Percentiles rank a stretch among this genome's conserved stretches.
Conservation (phyloP, 257 asterid species). For the Coffea eugenioides region DNA sequence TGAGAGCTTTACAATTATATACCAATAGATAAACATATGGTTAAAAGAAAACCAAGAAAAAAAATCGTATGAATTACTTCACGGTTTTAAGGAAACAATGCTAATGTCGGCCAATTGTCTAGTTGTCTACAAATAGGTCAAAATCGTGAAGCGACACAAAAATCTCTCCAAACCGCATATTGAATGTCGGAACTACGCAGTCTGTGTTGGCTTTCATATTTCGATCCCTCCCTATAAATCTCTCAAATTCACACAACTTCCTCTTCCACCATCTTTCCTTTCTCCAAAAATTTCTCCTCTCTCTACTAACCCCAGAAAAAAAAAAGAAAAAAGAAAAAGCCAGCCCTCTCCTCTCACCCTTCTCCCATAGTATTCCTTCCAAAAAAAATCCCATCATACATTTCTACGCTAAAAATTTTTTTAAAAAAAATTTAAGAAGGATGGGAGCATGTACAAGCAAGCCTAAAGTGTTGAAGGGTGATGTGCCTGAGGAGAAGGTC, state of each 20-base stretch:
- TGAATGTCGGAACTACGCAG: not conserved
- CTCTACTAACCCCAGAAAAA: not conserved
- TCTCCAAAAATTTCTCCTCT: not conserved
- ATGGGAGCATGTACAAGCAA: constrained; percentile 64
- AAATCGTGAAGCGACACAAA: not conserved
- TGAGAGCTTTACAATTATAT: no score
- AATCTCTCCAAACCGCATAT: constrained; percentile 3
- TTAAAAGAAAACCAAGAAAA: no score
- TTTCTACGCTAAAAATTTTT: no score
- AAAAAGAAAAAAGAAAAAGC: not conserved
- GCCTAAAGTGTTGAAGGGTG: constrained; percentile 38
- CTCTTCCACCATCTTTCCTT: not conserved
- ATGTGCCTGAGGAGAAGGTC: constrained; percentile 17
- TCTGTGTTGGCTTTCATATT: not conserved
- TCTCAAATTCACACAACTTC: not conserved
- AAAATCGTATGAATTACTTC: no score
- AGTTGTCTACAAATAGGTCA: not conserved
- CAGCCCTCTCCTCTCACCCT: not conserved
- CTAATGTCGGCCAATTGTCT: not conserved
- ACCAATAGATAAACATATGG: no score
- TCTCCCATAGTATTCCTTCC: no score
- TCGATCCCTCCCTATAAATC: not conserved
- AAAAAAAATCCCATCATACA: no score
- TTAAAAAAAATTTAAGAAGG: not conserved
- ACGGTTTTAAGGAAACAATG: no score